Base-by-base conservation (phyloP, 805 yeast genomes). In the Spathaspora passalidarum region DNA sequence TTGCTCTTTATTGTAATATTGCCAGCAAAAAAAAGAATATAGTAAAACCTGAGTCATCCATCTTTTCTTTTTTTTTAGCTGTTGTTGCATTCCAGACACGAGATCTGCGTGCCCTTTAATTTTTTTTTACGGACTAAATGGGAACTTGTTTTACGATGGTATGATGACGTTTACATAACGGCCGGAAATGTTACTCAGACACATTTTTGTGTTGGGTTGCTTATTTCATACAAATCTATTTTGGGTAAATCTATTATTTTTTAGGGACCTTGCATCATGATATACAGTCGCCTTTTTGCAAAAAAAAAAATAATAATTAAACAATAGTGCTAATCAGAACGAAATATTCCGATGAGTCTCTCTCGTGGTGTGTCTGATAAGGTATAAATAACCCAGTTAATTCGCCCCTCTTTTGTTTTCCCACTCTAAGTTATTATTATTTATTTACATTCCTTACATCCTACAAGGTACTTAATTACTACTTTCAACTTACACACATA, bases 401-500 rank as follows among this genome's bases (percentile, higher is more conserved):
- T 29, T 13, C 17, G 14, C 34, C 34, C 34, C 34, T 29, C 32
- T 3, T 13, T 29, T 7, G 7, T 11, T 6, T 29, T 29, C n/a
- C 13, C n/a, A 10, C 14, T 13, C 16, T 13, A n/a, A 10, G 16
- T 13, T n/a, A 29, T 29, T n/a, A n/a, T 22, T 7, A 7, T 22
- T 29, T 29, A 29, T 29, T 13, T 29, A 29, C 34, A 13, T 29
- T 29, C 34, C 3, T 29, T 29, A 29, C 32, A 26, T 22, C n/a
- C n/a, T n/a, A n/a, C n/a, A n/a, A n/a, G n/a, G n/a, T n/a, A 26
- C 32, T 7, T 10, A 26, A n/a, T 17, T 29, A 9, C 25, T 22
- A 22, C 34, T 8, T 29, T 3, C 34, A 6, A 29, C 34, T n/a
- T n/a, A 29, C 34, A 29, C 3, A 29, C n/a, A 62, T 19, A 43